These are phyloP conservation scores for Pyrenula aspistea DNA, from an alignment of 495 filamentous ascomycete species.

Conservation along the genomic window DNA sequence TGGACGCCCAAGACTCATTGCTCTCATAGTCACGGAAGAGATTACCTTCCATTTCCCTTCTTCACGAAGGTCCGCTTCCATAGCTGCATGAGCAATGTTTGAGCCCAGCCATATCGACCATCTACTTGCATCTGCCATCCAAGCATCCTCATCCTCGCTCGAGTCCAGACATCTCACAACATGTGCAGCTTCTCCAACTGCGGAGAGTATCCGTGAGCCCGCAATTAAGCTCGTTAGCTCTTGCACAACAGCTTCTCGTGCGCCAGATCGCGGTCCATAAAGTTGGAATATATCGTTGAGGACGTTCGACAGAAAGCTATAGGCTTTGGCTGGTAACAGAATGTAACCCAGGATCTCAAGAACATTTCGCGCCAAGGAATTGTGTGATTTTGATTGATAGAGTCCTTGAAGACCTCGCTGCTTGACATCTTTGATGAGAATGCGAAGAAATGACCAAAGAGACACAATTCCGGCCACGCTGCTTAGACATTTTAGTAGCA, in stretches of 20 bases:
- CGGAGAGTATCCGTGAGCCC: constrained; percentile 57
- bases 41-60: constrained; percentile 38
- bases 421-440: constrained; percentile 32
- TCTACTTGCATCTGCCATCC: constrained; percentile 52
- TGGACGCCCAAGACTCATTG: constrained; percentile 60
- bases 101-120: constrained; percentile 69
- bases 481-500: constrained; percentile 53
- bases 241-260: constrained; percentile 23
- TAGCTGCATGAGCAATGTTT: constrained; percentile 46
- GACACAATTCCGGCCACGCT: constrained; percentile 65
- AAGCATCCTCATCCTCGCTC: constrained; percentile 17
- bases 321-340: constrained; percentile 17
- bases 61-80: constrained; percentile 20
- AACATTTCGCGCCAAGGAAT: constrained; percentile 23
- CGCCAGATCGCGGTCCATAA: not conserved
- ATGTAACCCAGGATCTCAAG: constrained; percentile 21
- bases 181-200: constrained; percentile 64
- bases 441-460: constrained; percentile 48
- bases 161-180: constrained; percentile 23
- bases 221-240: constrained; percentile 54
- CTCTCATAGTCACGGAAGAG: constrained; percentile 49
- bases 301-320: constrained; percentile 22
- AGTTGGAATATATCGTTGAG: constrained; percentile 24
- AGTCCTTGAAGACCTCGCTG: not conserved
- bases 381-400: constrained; percentile 19